Evolutionary conservation across 345 rosid species (phyloP).

Genomic region (Citrus unshiu): DNA sequence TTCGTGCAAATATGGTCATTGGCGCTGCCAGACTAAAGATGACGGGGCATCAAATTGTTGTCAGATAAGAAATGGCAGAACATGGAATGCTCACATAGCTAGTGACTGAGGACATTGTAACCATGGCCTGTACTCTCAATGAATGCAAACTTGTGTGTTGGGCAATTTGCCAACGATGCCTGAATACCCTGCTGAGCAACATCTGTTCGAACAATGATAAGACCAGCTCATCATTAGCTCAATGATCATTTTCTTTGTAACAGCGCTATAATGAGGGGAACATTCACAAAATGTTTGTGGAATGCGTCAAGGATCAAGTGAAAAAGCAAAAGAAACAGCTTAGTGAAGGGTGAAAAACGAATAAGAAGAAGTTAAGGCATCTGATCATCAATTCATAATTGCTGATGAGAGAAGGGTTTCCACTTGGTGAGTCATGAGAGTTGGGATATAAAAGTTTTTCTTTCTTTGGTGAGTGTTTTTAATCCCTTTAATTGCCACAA

Average conservation of each 20-base stretch:
- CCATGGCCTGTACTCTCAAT: conserved; percentile 3
- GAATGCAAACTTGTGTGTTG: conserved; percentile 6
- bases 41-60: not conserved
- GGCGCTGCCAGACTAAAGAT: not conserved
- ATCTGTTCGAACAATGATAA: conserved; percentile 12
- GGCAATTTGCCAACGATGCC: not conserved
- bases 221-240: conserved; percentile 12
- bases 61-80: not conserved
- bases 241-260: not conserved
- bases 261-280: not conserved
- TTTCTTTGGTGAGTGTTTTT: not conserved
- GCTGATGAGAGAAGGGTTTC: not conserved
- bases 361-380: no score
- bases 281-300: conserved; percentile 9
- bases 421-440: not conserved
- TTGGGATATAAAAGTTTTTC: not conserved
- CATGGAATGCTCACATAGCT: not conserved
- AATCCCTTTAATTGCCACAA: not conserved
- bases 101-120: not conserved
- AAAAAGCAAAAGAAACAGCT: not conserved
- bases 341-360: no score
- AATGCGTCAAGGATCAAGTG: not conserved
- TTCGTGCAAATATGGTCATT: conserved; percentile 6
- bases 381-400: not conserved
- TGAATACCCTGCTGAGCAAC: conserved; percentile 8